Percentiles rank a stretch among this genome's conserved stretches.
These are phyloP conservation scores for Flaveria robusta DNA, from an alignment of 129 eudicot genomes.

Conservation along the genomic window DNA sequence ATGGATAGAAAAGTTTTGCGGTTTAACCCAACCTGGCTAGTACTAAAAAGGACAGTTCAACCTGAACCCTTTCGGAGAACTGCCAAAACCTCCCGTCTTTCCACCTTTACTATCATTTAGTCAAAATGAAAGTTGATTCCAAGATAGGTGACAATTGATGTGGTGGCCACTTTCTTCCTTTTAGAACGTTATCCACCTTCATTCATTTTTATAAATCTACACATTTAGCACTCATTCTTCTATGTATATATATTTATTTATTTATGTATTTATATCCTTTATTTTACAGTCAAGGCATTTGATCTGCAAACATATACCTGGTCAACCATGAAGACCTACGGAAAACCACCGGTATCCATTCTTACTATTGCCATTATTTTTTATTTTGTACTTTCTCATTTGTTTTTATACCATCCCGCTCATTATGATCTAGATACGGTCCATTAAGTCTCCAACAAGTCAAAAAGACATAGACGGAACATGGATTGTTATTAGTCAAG, in stretches of 20 bases:
- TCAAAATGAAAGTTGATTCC: background rate
- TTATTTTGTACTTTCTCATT: slow-evolving; percentile 5
- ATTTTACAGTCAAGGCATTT: slow-evolving; percentile 70
- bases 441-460: background rate
- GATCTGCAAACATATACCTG: slow-evolving; percentile 83
- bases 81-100: background rate
- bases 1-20: background rate
- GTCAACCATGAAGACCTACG: slow-evolving; percentile 95
- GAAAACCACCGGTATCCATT: slow-evolving; percentile 90
- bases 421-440: background rate
- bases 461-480: slow-evolving; percentile 1
- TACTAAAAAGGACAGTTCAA: background rate
- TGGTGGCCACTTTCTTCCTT: slow-evolving; percentile 7
- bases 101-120: background rate
- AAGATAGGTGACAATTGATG: slow-evolving; percentile 7
- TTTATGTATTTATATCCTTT: slow-evolving; percentile 5
- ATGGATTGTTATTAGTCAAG: slow-evolving; percentile 11
- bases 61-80: background rate
- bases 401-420: background rate
- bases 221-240: slow-evolving; percentile 11
- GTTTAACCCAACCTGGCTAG: background rate
- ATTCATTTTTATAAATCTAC: background rate
- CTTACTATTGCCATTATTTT: slow-evolving; percentile 10
- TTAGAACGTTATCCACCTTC: slow-evolving; percentile 4
- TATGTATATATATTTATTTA: background rate